Base-by-base conservation (phyloP, 148 eudicot genomes). In the Rheum nobile region DNA sequence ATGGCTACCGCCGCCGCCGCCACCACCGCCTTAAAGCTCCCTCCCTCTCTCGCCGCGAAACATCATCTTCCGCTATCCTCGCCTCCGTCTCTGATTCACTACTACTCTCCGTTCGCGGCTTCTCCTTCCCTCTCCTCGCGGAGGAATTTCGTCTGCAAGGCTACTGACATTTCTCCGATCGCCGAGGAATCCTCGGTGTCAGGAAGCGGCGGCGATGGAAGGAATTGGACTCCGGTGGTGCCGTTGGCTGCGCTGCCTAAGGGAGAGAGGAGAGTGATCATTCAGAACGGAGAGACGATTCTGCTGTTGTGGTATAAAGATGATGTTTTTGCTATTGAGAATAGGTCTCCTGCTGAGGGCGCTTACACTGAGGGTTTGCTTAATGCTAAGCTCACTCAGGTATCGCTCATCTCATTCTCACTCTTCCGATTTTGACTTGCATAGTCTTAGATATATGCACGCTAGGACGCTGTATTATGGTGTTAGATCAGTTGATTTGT, bases 301-400 rank as follows among this genome's bases (percentile, higher is more conserved):
- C 37, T 94, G 80, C 61, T 94, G 63, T 39, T 91, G 77, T 94
- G 98, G 98, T 94, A 88, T 72, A 94, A 94, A 39, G 84, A 91
- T 75, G 77, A 79, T 9, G 90, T 94, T 9, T 82, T 83, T 68
- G 98, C 98, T 24, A 91, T 94, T 48, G 98, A 94, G 83, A 94
- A 94, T 75, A 75, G 91, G 79, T 91, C 97, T 0, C 98, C 98
- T 80, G 98, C 98, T 77, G 98, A 94, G 76, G 98, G 98, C 28
- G 98, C 98, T 74, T 94, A 94, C 54, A 82, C 71, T 75, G 98
- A 94, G 81, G 98, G 98, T 37, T 83, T 94, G 83, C 80, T 94
- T 67, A 94, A 94, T 81, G 98, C 98, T 75, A 94, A 91, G 84
- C 96, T 94, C 78, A 94, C 98, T 34, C 90, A 91, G 90, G 98